These are phyloP conservation scores for Tuctoria greenei DNA, from an alignment of 176 grass and related monocot genomes.

Conservation along the genomic window DNA sequence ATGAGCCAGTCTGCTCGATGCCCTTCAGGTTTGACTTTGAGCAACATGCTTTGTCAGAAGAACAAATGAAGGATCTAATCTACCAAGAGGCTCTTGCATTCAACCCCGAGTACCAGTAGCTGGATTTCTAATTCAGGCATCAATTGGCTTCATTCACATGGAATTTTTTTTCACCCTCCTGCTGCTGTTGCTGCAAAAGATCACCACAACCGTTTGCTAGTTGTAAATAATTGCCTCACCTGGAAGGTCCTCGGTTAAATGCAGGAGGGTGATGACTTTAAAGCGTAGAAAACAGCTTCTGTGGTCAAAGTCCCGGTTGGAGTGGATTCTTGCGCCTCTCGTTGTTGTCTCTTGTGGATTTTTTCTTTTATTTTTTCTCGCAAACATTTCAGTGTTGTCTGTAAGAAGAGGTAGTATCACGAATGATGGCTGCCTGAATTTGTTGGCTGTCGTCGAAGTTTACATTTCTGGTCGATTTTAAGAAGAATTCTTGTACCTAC, in stretches of 20 bases:
- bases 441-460: slow-evolving; percentile 40
- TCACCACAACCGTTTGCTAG: slow-evolving; percentile 26
- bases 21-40: slow-evolving; percentile 98
- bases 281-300: slow-evolving; percentile 35
- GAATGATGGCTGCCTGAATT: slow-evolving; percentile 52
- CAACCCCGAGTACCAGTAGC: slow-evolving; percentile 77
- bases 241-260: slow-evolving; percentile 33
- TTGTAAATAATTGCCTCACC: slow-evolving; percentile 64
- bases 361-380: neutral
- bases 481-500: slow-evolving; percentile 6
- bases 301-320: slow-evolving; percentile 34
- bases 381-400: slow-evolving; percentile 17
- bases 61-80: slow-evolving; percentile 99
- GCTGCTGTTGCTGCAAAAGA: slow-evolving; percentile 20
- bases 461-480: slow-evolving; percentile 31
- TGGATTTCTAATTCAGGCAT: slow-evolving; percentile 21
- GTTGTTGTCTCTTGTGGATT: slow-evolving; percentile 39
- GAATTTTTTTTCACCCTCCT: slow-evolving; percentile 14
- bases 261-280: slow-evolving; percentile 30
- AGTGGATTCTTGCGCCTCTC: slow-evolving; percentile 36
- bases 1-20: slow-evolving; percentile 71
- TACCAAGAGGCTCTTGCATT: slow-evolving; percentile 83
- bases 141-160: slow-evolving; percentile 37
- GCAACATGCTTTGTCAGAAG: slow-evolving; percentile 88
- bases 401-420: slow-evolving; percentile 48